phyloP scores from a whole-genome alignment of 495 filamentous ascomycete genomes.

The Margaritispora aquatica region DNA sequence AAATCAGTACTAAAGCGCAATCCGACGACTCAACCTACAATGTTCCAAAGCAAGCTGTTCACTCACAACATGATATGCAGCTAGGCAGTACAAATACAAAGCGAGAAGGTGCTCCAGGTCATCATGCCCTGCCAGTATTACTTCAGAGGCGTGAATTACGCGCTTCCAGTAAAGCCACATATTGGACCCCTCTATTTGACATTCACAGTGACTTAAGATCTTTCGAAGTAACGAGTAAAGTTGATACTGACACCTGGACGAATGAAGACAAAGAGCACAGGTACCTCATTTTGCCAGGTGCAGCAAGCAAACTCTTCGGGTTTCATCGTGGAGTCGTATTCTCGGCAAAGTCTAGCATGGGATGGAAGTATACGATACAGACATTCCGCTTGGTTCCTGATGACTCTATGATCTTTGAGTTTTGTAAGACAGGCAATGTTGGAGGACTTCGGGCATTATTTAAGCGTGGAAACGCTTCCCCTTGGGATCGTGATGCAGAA shows the following conservation, averaged over 20 bases:
- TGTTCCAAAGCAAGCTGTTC: no score
- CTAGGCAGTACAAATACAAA: no score
- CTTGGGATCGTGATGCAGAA: constrained; percentile 8
- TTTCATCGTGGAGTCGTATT: background rate
- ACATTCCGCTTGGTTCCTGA: constrained; percentile 5
- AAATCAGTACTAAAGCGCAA: background rate
- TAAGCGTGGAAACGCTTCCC: constrained; percentile 16
- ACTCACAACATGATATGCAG: no score
- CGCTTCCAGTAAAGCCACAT: background rate
- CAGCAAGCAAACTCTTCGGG: background rate
- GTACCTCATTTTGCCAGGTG: background rate
- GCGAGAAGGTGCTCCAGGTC: no score
- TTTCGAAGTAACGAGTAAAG: background rate
- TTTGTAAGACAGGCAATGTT: constrained; percentile 20
- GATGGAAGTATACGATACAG: constrained; percentile 8
- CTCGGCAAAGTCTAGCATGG: background rate
- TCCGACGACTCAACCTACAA: no score
- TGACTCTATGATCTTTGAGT: constrained; percentile 18
- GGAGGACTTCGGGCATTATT: constrained; percentile 13
- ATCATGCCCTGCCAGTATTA: background rate
- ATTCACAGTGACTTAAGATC: background rate
- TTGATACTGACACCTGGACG: background rate
- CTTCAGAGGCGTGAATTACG: background rate
- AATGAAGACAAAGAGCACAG: background rate
- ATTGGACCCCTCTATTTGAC: background rate